Conservation (phyloP, 2,329 filamentous ascomycete species). For the Penicillium capsulatum region DNA sequence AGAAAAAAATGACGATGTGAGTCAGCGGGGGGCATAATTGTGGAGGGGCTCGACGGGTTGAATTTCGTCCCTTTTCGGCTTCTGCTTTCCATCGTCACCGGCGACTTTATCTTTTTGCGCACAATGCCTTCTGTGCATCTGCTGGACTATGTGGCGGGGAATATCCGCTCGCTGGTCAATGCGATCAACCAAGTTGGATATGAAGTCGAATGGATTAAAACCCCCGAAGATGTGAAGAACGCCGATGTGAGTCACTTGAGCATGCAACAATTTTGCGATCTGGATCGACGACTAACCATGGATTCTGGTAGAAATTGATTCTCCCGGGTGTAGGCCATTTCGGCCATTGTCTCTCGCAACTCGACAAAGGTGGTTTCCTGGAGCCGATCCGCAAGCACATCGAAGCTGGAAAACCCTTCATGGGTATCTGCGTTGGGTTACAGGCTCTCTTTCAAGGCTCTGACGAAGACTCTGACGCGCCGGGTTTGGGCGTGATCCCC, state of each 20-base stretch:
- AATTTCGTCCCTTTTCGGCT: slow-evolving; percentile 6
- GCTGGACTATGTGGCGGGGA: slow-evolving; percentile 88
- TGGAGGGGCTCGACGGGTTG: slow-evolving; percentile 12
- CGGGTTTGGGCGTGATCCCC: slow-evolving; percentile 72
- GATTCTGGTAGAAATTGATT: slow-evolving; percentile 74
- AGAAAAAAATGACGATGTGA: slow-evolving; percentile 22
- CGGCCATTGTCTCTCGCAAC: slow-evolving; percentile 85
- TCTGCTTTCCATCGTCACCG: background rate
- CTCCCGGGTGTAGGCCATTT: slow-evolving; percentile 97
- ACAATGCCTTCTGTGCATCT: slow-evolving; percentile 48
- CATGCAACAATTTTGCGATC: background rate
- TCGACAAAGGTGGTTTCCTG: slow-evolving; percentile 75
- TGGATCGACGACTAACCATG: background rate
- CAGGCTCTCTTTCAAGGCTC: slow-evolving; percentile 88
- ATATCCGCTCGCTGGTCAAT: slow-evolving; percentile 92
- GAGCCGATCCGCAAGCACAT: slow-evolving; percentile 81
- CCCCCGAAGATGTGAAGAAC: slow-evolving; percentile 74
- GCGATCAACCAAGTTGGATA: slow-evolving; percentile 95
- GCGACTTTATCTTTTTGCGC: slow-evolving; percentile 7
- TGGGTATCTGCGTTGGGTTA: slow-evolving; percentile 93
- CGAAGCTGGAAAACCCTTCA: slow-evolving; percentile 87
- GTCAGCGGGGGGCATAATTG: slow-evolving; percentile 20
- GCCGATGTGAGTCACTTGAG: slow-evolving; percentile 64
- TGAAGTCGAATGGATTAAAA: slow-evolving; percentile 84
- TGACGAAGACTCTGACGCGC: slow-evolving; percentile 66